Base-by-base conservation (phyloP, 352 stramenopile genomes). In the Pythium graminicola region DNA sequence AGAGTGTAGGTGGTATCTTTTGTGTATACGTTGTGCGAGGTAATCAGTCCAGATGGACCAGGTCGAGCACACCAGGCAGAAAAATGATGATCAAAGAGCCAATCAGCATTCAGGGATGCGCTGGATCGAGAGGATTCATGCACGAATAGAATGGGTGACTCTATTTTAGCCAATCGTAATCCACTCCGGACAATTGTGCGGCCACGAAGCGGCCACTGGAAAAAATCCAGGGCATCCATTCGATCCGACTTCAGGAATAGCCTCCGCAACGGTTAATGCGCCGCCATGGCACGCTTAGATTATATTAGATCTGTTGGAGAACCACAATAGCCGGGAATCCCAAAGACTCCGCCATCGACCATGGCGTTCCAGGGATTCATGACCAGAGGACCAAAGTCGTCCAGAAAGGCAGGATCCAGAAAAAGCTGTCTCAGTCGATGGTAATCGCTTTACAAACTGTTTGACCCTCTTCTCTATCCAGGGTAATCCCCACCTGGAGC, bases 141-240 rank as follows among this genome's bases (percentile, higher is more conserved):
- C 31, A 38, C 31, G 31, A 16, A 38, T 38, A 14, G 31, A n/a
- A n/a, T 36, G 2, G 6, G 6, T 7, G 13, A 8, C 10, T 14
- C 33, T 40, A 51, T 63, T 63, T 63, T 6, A 43, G 20, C 55
- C 55, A 63, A 63, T 63, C 5, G 33, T 1, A 44, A 11, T 17
- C 9, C 1, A 39, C 22, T 29, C 49, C 31, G 20, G 42, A 9
- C 33, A 40, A 57, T 52, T 26, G 47, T 62, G 54, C 29, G 54
- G 47, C 50, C 45, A 39, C 44, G 46, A 56, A 46, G 50, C 50
- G 50, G 27, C 29, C 50, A 36, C 50, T 44, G 50, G 50, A 57
- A 54, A 31, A 20, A 27, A 33, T 17, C 11, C 14, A 54, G 35
- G 9, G 24, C 32, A 26, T n/a, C n/a, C n/a, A 54, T 44, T 24